These are phyloP conservation scores for Bacterosira constricta DNA, from an alignment of 108 stramenopile species.

Conservation along the genomic window DNA sequence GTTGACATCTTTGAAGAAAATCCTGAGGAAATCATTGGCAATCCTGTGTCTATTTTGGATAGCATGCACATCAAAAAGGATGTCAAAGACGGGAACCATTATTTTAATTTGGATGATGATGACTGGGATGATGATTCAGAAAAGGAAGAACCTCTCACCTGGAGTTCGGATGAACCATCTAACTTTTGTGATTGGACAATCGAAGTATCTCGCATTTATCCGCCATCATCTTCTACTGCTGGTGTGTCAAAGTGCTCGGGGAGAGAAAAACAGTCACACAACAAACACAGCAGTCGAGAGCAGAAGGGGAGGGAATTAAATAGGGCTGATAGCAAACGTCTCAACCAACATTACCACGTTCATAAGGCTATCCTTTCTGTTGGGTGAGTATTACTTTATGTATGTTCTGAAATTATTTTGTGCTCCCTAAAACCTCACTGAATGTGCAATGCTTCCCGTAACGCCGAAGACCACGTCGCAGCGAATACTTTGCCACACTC, in stretches of 20 bases:
- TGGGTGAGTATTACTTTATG: constrained; percentile 23
- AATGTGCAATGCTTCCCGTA: no score
- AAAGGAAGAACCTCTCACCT: constrained; percentile 46
- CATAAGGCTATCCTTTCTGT: constrained; percentile 53
- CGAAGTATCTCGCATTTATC: constrained; percentile 27
- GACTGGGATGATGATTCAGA: constrained; percentile 38
- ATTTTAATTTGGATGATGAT: constrained; percentile 45
- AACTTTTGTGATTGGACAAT: constrained; percentile 53
- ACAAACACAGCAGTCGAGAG: constrained; percentile 8
- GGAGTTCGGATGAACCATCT: constrained; percentile 36
- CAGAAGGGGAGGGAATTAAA: neutral
- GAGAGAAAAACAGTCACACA: neutral
- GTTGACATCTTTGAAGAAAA: constrained; percentile 26
- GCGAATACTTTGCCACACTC: constrained; percentile 54
- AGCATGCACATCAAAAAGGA: constrained; percentile 26
- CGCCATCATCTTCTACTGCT: neutral
- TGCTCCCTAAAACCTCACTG: no score
- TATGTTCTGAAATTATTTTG: no score
- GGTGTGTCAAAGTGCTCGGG: neutral
- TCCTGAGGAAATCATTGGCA: constrained; percentile 22
- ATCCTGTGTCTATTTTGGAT: constrained; percentile 41
- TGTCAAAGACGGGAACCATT: constrained; percentile 37
- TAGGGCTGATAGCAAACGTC: neutral
- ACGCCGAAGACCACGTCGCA: constrained; percentile 27
- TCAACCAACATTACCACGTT: constrained; percentile 30